phyloP scores from a whole-genome alignment of 1,284 basidiomycete genomes.

The Fomitopsis betulina region DNA sequence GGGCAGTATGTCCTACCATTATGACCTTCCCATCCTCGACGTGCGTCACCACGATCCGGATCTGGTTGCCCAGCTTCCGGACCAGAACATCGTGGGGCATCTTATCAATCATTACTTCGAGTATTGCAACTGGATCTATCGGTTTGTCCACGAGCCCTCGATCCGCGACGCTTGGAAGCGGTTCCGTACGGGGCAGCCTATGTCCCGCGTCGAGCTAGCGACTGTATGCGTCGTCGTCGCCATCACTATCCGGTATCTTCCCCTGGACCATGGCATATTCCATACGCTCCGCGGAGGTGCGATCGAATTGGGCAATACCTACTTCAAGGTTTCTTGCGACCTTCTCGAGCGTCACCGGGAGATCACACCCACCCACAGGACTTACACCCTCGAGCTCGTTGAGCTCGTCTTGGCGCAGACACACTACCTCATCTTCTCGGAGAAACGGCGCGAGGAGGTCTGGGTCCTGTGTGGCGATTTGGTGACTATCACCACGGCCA shows the following conservation, averaged over 20 bases:
- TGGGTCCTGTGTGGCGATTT: slow-evolving; percentile 71
- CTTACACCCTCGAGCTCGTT: slow-evolving; percentile 70
- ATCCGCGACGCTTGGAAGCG: slow-evolving; percentile 64
- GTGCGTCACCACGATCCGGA: slow-evolving; percentile 47
- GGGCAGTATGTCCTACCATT: background rate
- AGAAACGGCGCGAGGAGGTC: slow-evolving; percentile 72
- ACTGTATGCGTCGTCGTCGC: slow-evolving; percentile 70
- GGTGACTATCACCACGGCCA: slow-evolving; percentile 66
- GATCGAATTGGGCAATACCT: slow-evolving; percentile 57
- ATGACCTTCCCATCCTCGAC: slow-evolving; percentile 9
- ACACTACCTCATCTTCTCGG: slow-evolving; percentile 69
- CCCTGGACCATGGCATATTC: slow-evolving; percentile 55
- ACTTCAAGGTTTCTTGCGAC: slow-evolving; percentile 60
- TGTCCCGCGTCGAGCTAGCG: slow-evolving; percentile 64
- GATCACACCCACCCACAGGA: slow-evolving; percentile 34
- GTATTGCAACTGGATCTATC: slow-evolving; percentile 81
- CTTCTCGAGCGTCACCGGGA: slow-evolving; percentile 56
- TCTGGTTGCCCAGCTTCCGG: slow-evolving; percentile 59
- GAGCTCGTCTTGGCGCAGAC: slow-evolving; percentile 64
- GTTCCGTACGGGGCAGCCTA: slow-evolving; percentile 59
- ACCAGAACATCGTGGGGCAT: slow-evolving; percentile 60
- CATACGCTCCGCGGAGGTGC: slow-evolving; percentile 40
- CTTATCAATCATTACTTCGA: slow-evolving; percentile 75
- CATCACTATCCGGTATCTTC: slow-evolving; percentile 67
- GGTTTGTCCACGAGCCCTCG: slow-evolving; percentile 60